phyloP scores from a whole-genome alignment of 1,284 basidiomycete genomes.

The Mycena citricolor region DNA sequence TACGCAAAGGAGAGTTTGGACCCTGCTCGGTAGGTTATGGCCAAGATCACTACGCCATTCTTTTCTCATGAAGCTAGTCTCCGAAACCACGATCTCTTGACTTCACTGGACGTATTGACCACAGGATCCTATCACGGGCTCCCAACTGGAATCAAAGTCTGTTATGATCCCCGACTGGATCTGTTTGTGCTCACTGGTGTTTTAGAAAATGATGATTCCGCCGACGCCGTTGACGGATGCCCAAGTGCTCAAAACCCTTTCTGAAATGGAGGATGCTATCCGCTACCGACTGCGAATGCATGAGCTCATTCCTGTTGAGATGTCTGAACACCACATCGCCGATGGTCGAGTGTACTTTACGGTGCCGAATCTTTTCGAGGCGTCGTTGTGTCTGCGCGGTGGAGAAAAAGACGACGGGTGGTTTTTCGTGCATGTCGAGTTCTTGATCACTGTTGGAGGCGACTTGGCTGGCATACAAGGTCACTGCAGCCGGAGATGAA shows the following conservation, averaged over 20 bases:
- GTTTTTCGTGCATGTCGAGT: slow-evolving; percentile 81
- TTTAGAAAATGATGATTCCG: slow-evolving; percentile 66
- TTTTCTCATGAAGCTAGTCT: slow-evolving; percentile 46
- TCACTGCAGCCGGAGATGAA: slow-evolving; percentile 27
- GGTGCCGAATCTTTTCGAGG: slow-evolving; percentile 73
- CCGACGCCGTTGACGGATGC: slow-evolving; percentile 65
- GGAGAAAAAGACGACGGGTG: slow-evolving; percentile 68
- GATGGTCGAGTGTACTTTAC: slow-evolving; percentile 79
- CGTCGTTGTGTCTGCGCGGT: slow-evolving; percentile 71
- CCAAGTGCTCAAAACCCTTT: slow-evolving; percentile 64
- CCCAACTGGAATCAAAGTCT: slow-evolving; percentile 75
- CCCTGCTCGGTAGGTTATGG: slow-evolving; percentile 54
- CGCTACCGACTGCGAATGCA: slow-evolving; percentile 73
- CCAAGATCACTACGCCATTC: background rate
- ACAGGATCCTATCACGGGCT: slow-evolving; percentile 80
- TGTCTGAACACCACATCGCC: slow-evolving; percentile 69
- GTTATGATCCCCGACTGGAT: slow-evolving; percentile 10
- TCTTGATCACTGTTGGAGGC: slow-evolving; percentile 72
- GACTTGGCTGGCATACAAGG: slow-evolving; percentile 72
- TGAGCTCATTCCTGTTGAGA: slow-evolving; percentile 75
- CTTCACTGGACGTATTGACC: slow-evolving; percentile 83
- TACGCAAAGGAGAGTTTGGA: slow-evolving; percentile 68
- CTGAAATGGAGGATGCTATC: slow-evolving; percentile 74
- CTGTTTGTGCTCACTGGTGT: slow-evolving; percentile 16
- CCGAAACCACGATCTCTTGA: slow-evolving; percentile 87